Conservation (phyloP, 257 asterid genomes). For the Plectranthus barbatus region DNA sequence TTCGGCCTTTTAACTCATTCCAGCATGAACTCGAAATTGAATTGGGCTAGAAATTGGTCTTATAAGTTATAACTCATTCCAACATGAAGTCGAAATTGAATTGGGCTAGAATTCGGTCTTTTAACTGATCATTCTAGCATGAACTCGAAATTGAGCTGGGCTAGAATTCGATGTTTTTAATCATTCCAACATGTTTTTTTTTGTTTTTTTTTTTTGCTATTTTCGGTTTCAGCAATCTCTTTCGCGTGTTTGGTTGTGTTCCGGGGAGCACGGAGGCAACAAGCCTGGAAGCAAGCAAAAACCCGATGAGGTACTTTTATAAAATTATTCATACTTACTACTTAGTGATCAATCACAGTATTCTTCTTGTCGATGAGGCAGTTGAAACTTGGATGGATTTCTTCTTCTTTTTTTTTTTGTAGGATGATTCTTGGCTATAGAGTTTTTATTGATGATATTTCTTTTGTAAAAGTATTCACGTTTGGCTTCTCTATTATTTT, state of each 20-base stretch:
- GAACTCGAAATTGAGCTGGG: too few relatives aligned
- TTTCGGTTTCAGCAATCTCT: conserved; percentile 50
- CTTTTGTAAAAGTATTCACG: conserved; percentile 35
- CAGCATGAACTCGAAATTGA: too few relatives aligned
- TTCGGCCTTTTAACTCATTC: too few relatives aligned
- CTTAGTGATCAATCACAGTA: neutral
- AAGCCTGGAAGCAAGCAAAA: conserved; percentile 75
- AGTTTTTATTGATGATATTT: conserved; percentile 25
- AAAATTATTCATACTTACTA: neutral
- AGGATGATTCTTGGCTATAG: conserved; percentile 45
- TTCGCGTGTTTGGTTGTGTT: conserved; percentile 69
- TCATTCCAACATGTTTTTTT: too few relatives aligned
- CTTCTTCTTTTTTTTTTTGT: conserved; percentile 44
- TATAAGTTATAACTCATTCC: too few relatives aligned
- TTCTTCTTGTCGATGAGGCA: conserved; percentile 22
- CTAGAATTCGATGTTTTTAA: too few relatives aligned
- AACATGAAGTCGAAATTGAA: too few relatives aligned
- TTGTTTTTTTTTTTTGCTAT: too few relatives aligned
- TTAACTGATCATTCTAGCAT: too few relatives aligned
- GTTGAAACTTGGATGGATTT: conserved; percentile 26
- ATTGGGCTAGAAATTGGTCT: too few relatives aligned
- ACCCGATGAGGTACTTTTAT: conserved; percentile 53
- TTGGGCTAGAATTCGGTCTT: too few relatives aligned
- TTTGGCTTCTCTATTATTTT: conserved; percentile 25
- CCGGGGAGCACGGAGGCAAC: conserved; percentile 62